Evolutionary conservation across 805 yeast genomes (phyloP).

Genomic region (Lipomyces kockii): DNA sequence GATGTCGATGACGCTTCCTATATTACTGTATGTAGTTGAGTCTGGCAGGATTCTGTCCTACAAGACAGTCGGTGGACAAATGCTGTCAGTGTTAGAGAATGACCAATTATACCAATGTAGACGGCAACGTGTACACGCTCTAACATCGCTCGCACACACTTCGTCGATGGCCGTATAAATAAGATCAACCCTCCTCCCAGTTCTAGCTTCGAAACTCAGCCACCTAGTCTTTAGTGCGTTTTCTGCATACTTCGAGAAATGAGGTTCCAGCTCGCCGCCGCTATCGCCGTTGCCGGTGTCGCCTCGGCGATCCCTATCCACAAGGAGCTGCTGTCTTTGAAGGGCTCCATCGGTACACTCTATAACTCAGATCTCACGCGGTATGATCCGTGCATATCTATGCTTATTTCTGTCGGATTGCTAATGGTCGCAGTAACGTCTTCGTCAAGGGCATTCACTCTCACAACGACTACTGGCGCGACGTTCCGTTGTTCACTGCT

Average conservation of each 20-base stretch:
- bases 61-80: too few species aligned
- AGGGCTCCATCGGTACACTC: conserved; percentile 21
- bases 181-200: too few species aligned
- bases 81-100: too few species aligned
- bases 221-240: too few species aligned
- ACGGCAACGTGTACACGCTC: too few species aligned
- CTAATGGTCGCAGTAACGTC: conserved; percentile 30
- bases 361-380: conserved; percentile 35
- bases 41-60: too few species aligned
- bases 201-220: too few species aligned
- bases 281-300: conserved; percentile 20
- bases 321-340: conserved; percentile 18
- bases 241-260: conserved; percentile 1
- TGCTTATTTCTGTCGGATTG: neutral
- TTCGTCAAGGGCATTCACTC: conserved; percentile 55
- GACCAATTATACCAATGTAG: too few species aligned
- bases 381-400: neutral
- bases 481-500: conserved; percentile 55
- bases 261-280: conserved; percentile 19
- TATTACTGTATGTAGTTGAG: too few species aligned
- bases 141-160: too few species aligned
- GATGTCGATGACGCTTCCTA: too few species aligned
- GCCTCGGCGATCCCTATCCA: conserved; percentile 30
- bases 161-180: too few species aligned
- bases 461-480: conserved; percentile 62